These are phyloP conservation scores for Strigomonas galati DNA, from an alignment of 208 protist species.

Conservation along the genomic window DNA sequence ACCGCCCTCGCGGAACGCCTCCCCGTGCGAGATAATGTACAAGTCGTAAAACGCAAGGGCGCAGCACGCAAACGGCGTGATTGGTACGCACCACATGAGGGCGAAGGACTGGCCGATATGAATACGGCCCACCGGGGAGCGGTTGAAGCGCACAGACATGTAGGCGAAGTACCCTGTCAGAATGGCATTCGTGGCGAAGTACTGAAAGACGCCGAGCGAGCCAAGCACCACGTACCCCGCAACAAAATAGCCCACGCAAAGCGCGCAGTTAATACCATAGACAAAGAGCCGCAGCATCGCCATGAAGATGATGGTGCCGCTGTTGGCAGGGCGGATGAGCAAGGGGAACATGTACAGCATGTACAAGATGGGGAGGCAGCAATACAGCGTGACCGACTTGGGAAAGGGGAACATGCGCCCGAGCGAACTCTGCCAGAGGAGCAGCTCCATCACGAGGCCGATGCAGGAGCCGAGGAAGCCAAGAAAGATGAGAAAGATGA, in stretches of 20 bases:
- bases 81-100: slow-evolving; percentile 54
- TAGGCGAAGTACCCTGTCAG: slow-evolving; percentile 50
- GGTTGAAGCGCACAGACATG: slow-evolving; percentile 29
- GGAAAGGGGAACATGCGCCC: slow-evolving; percentile 66
- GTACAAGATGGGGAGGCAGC: slow-evolving; percentile 54
- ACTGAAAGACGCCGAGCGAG: slow-evolving; percentile 46
- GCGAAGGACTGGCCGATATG: slow-evolving; percentile 27
- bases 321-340: slow-evolving; percentile 20
- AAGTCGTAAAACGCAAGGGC: slow-evolving; percentile 57
- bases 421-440: slow-evolving; percentile 54
- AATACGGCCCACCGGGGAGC: slow-evolving; percentile 18
- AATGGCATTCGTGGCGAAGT: slow-evolving; percentile 43
- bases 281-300: slow-evolving; percentile 36
- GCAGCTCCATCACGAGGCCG: slow-evolving; percentile 53
- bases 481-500: slow-evolving; percentile 40
- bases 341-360: slow-evolving; percentile 27
- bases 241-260: slow-evolving; percentile 66
- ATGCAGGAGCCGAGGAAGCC: slow-evolving; percentile 58
- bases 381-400: slow-evolving; percentile 56
- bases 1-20: neutral
- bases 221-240: slow-evolving; percentile 50
- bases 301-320: slow-evolving; percentile 31
- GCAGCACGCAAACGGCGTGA: slow-evolving; percentile 57
- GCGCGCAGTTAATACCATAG: slow-evolving; percentile 58
- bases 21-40: slow-evolving; percentile 20